Conservation (phyloP, 129 eudicot genomes). For the Gnaphalium uliginosum region DNA sequence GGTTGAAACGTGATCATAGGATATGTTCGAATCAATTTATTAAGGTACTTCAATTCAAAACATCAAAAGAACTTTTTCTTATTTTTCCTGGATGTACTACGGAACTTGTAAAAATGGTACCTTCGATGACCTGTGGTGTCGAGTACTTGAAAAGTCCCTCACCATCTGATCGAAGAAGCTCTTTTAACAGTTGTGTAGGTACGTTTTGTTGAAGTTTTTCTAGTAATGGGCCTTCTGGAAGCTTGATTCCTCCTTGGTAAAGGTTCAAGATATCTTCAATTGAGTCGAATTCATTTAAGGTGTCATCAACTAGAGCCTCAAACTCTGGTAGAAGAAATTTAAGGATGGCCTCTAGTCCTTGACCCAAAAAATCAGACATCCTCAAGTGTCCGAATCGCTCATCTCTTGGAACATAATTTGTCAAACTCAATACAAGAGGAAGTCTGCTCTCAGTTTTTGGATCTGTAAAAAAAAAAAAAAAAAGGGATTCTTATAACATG, state of each 20-base stretch:
- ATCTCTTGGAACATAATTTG: conserved; percentile 60
- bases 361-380: conserved; percentile 48
- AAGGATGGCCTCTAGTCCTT: conserved; percentile 43
- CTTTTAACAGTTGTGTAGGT: conserved; percentile 39
- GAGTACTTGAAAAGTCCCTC: conserved; percentile 43
- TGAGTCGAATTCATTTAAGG: conserved; percentile 40
- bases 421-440: conserved; percentile 30
- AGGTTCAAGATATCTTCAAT: conserved; percentile 42
- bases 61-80: too few relatives aligned
- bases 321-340: conserved; percentile 41
- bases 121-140: conserved; percentile 48
- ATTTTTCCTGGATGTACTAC: background rate
- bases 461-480: conserved; percentile 32
- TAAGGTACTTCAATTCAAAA: background rate
- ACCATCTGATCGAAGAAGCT: conserved; percentile 46
- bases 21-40: background rate
- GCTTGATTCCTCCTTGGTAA: conserved; percentile 51
- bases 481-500: too few relatives aligned
- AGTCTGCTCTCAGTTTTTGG: conserved; percentile 50
- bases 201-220: conserved; percentile 22
- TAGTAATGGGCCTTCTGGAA: conserved; percentile 31
- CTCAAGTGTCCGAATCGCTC: conserved; percentile 53
- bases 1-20: background rate
- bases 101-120: conserved; percentile 14
- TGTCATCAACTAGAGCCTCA: conserved; percentile 40